A percentile compares a stretch with the other conserved stretches of the same genome.
These are phyloP conservation scores for Jackrogersella multiformis DNA, from an alignment of 495 filamentous ascomycete species.

Conservation along the genomic window DNA sequence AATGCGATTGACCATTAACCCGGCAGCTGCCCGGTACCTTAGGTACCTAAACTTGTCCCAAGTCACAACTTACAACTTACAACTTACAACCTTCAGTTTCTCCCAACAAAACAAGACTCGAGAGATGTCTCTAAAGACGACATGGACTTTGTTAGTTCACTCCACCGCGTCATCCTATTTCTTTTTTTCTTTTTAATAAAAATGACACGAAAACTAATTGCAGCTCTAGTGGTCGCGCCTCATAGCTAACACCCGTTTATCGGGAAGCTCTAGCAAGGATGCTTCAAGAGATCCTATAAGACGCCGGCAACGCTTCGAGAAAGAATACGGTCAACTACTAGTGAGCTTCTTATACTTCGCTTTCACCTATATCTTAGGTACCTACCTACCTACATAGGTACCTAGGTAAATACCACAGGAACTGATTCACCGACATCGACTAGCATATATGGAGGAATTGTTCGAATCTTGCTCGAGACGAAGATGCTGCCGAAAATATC, in stretches of 20 bases:
- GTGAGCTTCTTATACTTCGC: slow-evolving; percentile 55
- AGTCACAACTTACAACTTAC: neutral
- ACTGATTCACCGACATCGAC: slow-evolving; percentile 21
- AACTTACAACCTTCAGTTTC: neutral
- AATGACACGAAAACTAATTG: slow-evolving; percentile 29
- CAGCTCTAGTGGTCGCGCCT: slow-evolving; percentile 81
- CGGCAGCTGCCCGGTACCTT: too few species aligned
- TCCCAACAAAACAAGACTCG: slow-evolving; percentile 6
- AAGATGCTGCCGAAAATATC: slow-evolving; percentile 63
- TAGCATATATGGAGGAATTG: slow-evolving; percentile 85
- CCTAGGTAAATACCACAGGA: neutral
- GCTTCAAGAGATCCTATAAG: slow-evolving; percentile 80
- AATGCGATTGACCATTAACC: too few species aligned
- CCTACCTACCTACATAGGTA: too few species aligned
- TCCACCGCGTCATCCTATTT: too few species aligned
- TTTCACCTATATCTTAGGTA: neutral
- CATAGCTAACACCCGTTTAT: slow-evolving; percentile 78
- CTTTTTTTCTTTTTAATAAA: too few species aligned
- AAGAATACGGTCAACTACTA: slow-evolving; percentile 83
- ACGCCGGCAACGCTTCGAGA: slow-evolving; percentile 89
- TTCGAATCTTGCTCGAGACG: slow-evolving; percentile 61
- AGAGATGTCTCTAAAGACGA: slow-evolving; percentile 39
- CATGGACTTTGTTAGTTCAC: slow-evolving; percentile 57
- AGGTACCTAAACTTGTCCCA: neutral
- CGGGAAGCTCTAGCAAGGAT: slow-evolving; percentile 65